Base-by-base conservation (phyloP, 345 rosid genomes). In the Pseudoturritis turrita region DNA sequence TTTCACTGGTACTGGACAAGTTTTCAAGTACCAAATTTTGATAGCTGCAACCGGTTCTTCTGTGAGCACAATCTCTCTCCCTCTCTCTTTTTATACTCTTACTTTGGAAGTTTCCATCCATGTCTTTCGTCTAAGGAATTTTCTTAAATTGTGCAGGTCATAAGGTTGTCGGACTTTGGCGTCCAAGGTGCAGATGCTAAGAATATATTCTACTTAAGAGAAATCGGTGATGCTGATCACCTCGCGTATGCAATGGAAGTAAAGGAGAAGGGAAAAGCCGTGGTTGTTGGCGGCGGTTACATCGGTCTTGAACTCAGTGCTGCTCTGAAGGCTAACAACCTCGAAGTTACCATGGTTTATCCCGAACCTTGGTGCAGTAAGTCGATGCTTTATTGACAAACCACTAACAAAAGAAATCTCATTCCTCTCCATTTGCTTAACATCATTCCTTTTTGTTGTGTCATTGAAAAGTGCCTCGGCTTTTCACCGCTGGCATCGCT, bases 301-400 rank as follows among this genome's bases (percentile, higher is more conserved):
- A 93, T 93, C 17, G 98, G 98, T 57, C 97, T 90, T 73, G 98
- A 93, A 80, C 92, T 90, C 62, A 81, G 92, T 68, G 93, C 98
- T 67, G 98, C 87, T 26, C 75, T 89, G 68, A 89, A 47, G 63
- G 71, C 86, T 60, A 90, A 93, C 76, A 72, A 89, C 66, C 18
- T 88, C 10, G 87, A 90, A 40, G 97, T 93, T 71, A 87, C 82
- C 13, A 90, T 93, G 98, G 97, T 93, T 66, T 77, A 77, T 77
- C 80, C 80, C 10, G 77, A 72, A 22, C 80, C 80, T 71, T 77
- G 81, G 81, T 81, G 77, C 62, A 73, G 80, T 77, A 77, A 77
- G 80, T 77, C 10, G 3, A 62, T 10, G 9, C 62, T 21, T 60
- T 13, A 49, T n/a, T 17, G 1, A 19, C 46, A 15, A 40, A 19